Evolutionary conservation across 495 filamentous ascomycete genomes (phyloP), one percentile per base, ranked within the genome.

Genomic region (Xylaria intraflava): DNA sequence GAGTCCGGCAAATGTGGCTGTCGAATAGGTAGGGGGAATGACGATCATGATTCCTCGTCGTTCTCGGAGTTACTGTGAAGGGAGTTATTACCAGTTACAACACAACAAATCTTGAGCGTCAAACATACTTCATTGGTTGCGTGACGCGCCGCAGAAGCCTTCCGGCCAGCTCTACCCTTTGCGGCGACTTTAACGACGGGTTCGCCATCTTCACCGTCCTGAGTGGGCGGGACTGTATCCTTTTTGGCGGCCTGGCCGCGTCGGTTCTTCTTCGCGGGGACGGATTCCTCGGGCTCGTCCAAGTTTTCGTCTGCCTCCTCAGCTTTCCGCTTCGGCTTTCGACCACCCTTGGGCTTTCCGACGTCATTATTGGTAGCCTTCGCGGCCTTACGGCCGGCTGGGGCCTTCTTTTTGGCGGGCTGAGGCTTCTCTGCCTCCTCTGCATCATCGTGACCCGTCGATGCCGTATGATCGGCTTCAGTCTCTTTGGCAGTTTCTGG

Each of bases 271-370:
- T 58, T 65, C 47, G 58, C 71, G 65, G 53, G 69, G 61, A 51
- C 75, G 69, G 62, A 76, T 73, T 67, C 57, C 49, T 62, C 63
- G 24, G 58, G 26, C 38, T 73, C 65, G 16, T 71, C 60, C 36
- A 62, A 68, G 1, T 72, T 65, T 11, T 68, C 66, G 6, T 72
- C 57, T 27, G 57, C 51, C 11, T 49, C 52, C 22, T 48, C 45
- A 17, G 33, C 46, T 23, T 22, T 6, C 33, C 67, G 62, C 39
- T 62, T 63, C 22, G 53, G 6, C 5, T 58, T 57, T 4, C 59
- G 56, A 22, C 62, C 51, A 8, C n/a, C 46, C 35, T 48, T 61
- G 16, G 47, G 7, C 35, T 56, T 56, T 51, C 58, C 56, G 40
- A 17, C 43, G n/a, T n/a, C n/a, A n/a, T n/a, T n/a, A n/a, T n/a